Evolutionary conservation across 345 rosid genomes (phyloP).

Genomic region (Hypericum androsaemum): DNA sequence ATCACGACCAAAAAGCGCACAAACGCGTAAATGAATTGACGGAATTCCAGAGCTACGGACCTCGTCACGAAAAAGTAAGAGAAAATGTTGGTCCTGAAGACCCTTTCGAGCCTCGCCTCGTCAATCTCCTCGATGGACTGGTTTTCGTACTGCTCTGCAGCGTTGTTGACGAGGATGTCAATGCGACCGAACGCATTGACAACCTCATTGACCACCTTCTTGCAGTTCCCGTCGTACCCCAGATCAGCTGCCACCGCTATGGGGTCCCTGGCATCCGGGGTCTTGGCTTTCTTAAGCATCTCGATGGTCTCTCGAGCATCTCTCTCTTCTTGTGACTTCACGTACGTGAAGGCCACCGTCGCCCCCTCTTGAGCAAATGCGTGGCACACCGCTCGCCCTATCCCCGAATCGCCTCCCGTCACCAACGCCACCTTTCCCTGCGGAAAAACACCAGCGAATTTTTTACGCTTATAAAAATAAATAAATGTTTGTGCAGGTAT

Average conservation of each 20-base stretch:
- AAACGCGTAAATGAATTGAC: background rate
- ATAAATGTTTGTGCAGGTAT: no score
- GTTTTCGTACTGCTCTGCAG: conserved; percentile 50
- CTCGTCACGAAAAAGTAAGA: conserved; percentile 47
- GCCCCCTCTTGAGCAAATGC: conserved; percentile 53
- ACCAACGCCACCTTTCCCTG: conserved; percentile 73
- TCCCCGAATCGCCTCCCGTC: conserved; percentile 81
- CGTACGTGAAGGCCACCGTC: conserved; percentile 63
- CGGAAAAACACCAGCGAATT: background rate
- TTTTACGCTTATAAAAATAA: no score
- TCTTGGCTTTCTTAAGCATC: conserved; percentile 32
- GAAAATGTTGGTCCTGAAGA: conserved; percentile 63
- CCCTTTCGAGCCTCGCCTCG: conserved; percentile 56
- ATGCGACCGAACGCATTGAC: conserved; percentile 46
- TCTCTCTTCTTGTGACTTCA: conserved; percentile 52
- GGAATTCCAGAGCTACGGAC: conserved; percentile 11
- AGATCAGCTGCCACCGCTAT: conserved; percentile 44
- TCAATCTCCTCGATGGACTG: conserved; percentile 51
- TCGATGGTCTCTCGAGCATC: conserved; percentile 54
- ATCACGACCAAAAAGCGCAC: no score
- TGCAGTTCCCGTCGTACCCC: conserved; percentile 64
- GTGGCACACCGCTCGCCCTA: conserved; percentile 56
- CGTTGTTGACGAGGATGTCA: conserved; percentile 59
- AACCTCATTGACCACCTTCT: conserved; percentile 50
- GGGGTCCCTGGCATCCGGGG: conserved; percentile 47